These are phyloP conservation scores for Podaxis rugospora DNA, from an alignment of 768 basidiomycete genomes.

Conservation along the genomic window DNA sequence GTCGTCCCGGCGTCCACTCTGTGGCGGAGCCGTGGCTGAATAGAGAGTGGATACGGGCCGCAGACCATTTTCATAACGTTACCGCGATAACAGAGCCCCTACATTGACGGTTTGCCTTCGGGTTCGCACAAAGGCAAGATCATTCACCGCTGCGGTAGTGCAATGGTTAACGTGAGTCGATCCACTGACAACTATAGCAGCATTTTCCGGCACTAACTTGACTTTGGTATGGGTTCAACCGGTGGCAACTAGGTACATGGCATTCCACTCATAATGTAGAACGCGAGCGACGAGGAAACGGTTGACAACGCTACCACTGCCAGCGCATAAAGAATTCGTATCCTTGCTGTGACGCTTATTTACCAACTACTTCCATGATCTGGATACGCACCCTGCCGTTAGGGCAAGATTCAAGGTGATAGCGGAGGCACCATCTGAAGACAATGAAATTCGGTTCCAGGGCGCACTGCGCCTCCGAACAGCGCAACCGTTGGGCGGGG, in stretches of 20 bases:
- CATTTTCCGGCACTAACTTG: not conserved
- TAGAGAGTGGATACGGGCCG: not conserved
- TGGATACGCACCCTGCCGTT: not conserved
- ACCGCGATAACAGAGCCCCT: not conserved
- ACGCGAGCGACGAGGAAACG: not conserved
- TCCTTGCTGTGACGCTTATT: not conserved
- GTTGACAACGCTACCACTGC: not conserved
- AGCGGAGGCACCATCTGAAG: not conserved
- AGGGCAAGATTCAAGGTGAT: not conserved
- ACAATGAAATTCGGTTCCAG: not conserved
- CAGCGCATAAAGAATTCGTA: not conserved
- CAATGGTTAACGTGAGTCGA: not conserved
- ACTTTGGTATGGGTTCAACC: not conserved
- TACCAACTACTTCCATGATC: not conserved
- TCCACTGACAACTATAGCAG: not conserved
- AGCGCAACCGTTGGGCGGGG: not conserved
- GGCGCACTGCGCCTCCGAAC: not conserved
- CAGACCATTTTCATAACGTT: not conserved
- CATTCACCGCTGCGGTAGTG: not conserved
- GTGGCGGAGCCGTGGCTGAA: not conserved
- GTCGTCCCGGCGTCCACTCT: not conserved
- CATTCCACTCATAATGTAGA: not conserved
- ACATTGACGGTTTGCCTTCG: not conserved
- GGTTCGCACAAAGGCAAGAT: not conserved
- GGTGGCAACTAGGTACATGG: not conserved